Conservation (phyloP, 257 asterid species). For the Solanum raphanifolium region DNA sequence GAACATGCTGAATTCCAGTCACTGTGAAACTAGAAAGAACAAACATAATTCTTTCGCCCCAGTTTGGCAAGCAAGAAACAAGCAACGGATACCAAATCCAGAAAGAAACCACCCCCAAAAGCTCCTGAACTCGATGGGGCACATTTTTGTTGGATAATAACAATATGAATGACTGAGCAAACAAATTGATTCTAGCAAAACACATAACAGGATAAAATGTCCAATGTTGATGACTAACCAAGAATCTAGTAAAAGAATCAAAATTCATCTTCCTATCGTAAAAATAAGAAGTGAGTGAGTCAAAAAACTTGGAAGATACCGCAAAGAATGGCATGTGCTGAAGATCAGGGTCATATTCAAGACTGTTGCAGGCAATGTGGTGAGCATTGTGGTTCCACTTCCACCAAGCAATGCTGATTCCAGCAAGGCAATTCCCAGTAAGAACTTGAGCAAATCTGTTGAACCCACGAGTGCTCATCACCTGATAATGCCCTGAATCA, state of each 20-base stretch:
- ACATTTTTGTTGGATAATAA: slow-evolving; percentile 42
- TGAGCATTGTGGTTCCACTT: slow-evolving; percentile 81
- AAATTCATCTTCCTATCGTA: slow-evolving; percentile 45
- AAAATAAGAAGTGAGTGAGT: slow-evolving; percentile 48
- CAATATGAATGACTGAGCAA: slow-evolving; percentile 52
- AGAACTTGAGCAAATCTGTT: slow-evolving; percentile 51
- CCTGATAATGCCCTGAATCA: slow-evolving; percentile 75
- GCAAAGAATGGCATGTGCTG: slow-evolving; percentile 76
- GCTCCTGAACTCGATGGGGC: slow-evolving; percentile 39
- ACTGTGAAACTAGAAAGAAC: slow-evolving; percentile 45
- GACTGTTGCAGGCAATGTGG: slow-evolving; percentile 82
- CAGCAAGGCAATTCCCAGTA: slow-evolving; percentile 66
- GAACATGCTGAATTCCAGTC: slow-evolving; percentile 72
- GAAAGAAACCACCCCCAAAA: slow-evolving; percentile 51
- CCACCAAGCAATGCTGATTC: slow-evolving; percentile 93
- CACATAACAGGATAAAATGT: slow-evolving; percentile 84
- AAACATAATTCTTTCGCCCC: slow-evolving; percentile 51
- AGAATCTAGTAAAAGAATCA: slow-evolving; percentile 42
- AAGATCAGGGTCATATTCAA: slow-evolving; percentile 80
- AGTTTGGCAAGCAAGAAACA: slow-evolving; percentile 56
- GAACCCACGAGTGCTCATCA: slow-evolving; percentile 30
- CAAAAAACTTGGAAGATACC: slow-evolving; percentile 59
- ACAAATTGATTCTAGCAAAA: slow-evolving; percentile 60
- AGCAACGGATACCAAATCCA: slow-evolving; percentile 86
- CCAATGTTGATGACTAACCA: slow-evolving; percentile 68